Percentiles rank a stretch among this genome's conserved stretches.
These are phyloP conservation scores for Echinochloa phyllopogon DNA, from an alignment of 176 grass and related monocot genomes.

Conservation along the genomic window DNA sequence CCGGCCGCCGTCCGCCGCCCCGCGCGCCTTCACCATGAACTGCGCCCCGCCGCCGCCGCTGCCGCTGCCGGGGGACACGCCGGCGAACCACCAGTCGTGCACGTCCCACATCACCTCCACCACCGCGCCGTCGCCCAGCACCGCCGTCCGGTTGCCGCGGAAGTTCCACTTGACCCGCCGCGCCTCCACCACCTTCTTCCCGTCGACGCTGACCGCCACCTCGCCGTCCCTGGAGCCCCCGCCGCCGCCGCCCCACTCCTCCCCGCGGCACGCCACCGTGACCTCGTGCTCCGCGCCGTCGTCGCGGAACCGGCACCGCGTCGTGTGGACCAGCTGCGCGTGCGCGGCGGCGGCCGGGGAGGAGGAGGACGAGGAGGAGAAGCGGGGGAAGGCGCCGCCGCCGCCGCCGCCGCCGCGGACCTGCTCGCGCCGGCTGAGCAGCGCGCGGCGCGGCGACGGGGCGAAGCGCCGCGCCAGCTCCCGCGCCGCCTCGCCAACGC, in stretches of 20 bases:
- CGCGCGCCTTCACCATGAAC: conserved; percentile 91
- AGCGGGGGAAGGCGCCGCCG: background rate
- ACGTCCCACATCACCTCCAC: conserved; percentile 97
- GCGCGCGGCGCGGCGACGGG: conserved; percentile 39
- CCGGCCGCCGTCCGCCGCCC: conserved; percentile 41
- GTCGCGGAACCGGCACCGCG: conserved; percentile 67
- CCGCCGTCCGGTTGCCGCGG: conserved; percentile 70
- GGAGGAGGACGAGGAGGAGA: background rate
- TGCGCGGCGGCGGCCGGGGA: background rate
- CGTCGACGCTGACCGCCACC: conserved; percentile 74
- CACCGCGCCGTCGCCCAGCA: conserved; percentile 67
- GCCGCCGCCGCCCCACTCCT: conserved; percentile 29
- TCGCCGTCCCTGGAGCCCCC: conserved; percentile 46
- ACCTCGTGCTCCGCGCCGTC: conserved; percentile 81
- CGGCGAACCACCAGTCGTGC: conserved; percentile 81
- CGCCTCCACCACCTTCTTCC: conserved; percentile 67
- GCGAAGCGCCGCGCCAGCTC: conserved; percentile 50
- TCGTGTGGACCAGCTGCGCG: conserved; percentile 53
- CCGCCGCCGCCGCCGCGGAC: conserved; percentile 25
- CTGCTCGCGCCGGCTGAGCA: conserved; percentile 66
- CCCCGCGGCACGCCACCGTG: conserved; percentile 68
- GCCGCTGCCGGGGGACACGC: conserved; percentile 11
- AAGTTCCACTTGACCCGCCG: conserved; percentile 82
- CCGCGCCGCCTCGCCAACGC: conserved; percentile 36
- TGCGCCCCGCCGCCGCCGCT: conserved; percentile 48